phyloP scores from a whole-genome alignment of 2,329 filamentous ascomycete genomes.

The Exophiala viscosa region DNA sequence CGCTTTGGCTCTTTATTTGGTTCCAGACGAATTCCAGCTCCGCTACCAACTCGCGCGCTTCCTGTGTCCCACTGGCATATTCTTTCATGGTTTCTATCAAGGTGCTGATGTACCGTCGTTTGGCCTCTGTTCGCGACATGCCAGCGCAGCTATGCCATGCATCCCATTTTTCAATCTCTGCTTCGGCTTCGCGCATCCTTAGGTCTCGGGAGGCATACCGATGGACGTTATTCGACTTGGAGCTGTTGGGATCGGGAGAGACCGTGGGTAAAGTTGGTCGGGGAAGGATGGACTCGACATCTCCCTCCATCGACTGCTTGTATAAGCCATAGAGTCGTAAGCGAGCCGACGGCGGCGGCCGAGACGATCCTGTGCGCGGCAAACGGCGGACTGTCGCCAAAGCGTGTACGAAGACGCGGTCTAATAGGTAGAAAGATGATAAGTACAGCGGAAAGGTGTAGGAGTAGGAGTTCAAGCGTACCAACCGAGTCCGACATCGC shows the following conservation, averaged over 20 bases:
- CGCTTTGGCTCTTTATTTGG: conserved; percentile 62
- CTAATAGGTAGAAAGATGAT: conserved; percentile 45
- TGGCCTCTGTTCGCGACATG: conserved; percentile 83
- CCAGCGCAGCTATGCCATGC: conserved; percentile 89
- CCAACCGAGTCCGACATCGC: conserved; percentile 43
- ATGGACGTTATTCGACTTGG: conserved; percentile 24
- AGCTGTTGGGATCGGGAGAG: conserved; percentile 22
- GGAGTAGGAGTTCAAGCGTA: conserved; percentile 31
- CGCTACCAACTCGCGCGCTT: conserved; percentile 79
- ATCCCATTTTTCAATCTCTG: conserved; percentile 55
- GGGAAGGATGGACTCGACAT: conserved; percentile 91
- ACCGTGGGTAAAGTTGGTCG: conserved; percentile 54
- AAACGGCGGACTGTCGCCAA: conserved; percentile 99
- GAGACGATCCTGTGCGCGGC: conserved; percentile 82
- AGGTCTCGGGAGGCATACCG: conserved; percentile 27
- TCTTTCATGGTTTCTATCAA: conserved; percentile 95
- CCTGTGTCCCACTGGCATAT: conserved; percentile 77
- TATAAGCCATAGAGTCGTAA: conserved; percentile 95
- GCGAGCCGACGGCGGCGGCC: conserved; percentile 79
- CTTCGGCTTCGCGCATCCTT: conserved; percentile 43
- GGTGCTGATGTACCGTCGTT: conserved; percentile 87
- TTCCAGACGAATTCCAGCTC: conserved; percentile 99
- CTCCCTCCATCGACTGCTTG: conserved; percentile 97
- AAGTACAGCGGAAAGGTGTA: background rate
- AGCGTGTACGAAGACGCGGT: conserved; percentile 97